Percentiles rank a stretch among this genome's conserved stretches.
These are phyloP conservation scores for Eimeria maxima DNA, from an alignment of 169 alveolate genomes.

Conservation along the genomic window DNA sequence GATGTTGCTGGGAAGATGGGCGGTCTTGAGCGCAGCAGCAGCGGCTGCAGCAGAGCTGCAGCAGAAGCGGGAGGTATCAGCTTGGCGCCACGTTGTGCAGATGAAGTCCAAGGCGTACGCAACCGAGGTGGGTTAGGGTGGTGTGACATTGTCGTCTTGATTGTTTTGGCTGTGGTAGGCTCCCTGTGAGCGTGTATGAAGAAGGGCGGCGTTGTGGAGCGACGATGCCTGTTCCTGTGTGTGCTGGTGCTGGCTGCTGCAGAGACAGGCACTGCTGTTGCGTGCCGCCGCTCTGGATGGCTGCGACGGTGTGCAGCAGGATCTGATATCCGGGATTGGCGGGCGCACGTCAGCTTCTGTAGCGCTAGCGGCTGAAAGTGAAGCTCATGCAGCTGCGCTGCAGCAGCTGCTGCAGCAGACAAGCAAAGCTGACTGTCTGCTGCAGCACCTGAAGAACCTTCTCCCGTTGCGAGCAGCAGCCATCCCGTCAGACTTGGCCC, in stretches of 20 bases:
- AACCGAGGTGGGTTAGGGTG: constrained; percentile 5
- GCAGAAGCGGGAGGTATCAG: constrained; percentile 21
- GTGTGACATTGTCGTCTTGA: background rate
- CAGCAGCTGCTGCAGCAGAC: constrained; percentile 58
- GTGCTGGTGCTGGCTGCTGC: constrained; percentile 28
- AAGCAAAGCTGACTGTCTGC: background rate
- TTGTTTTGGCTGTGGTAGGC: background rate
- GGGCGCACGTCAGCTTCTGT: constrained; percentile 35
- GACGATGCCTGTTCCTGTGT: background rate
- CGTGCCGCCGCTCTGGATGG: constrained; percentile 76
- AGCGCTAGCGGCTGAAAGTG: constrained; percentile 67
- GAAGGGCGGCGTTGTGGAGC: background rate
- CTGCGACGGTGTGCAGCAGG: constrained; percentile 54
- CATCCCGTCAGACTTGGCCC: constrained; percentile 53
- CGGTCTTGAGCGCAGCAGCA: constrained; percentile 60
- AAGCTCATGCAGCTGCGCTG: constrained; percentile 37
- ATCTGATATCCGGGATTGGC: background rate
- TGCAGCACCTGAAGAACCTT: constrained; percentile 28
- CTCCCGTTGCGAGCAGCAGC: constrained; percentile 48
- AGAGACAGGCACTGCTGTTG: constrained; percentile 55
- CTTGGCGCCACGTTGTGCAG: constrained; percentile 53
- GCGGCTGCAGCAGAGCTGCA: constrained; percentile 47
- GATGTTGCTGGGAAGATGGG: constrained; percentile 80
- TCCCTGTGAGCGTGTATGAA: background rate
- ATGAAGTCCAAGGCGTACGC: background rate